Evolutionary conservation across 2,329 filamentous ascomycete species (phyloP), one percentile per base, ranked within the genome.

Genomic region (Alternaria hordeiaustralica): DNA sequence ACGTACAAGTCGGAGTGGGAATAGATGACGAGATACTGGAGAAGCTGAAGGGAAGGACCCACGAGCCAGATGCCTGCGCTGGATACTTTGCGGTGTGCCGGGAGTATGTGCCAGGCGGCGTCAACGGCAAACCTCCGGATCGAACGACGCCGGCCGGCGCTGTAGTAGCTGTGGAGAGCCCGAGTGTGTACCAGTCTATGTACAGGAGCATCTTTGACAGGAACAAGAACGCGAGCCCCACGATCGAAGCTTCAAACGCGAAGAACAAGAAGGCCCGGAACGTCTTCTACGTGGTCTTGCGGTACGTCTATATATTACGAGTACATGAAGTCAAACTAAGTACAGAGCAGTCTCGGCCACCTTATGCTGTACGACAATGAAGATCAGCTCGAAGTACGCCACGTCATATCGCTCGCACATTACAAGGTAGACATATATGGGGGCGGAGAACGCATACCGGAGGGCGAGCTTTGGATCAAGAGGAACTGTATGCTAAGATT

Each of bases 171-270:
- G 85, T 91, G 45, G 91, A 94, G 60, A 97, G 93, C 75, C 94
- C 92, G 60, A 97, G 95, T 78, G 95, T 99, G 41, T 98, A 98
- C 80, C 96, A 98, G 86, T 92, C 92, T 79, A 97, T 99, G 93
- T 99, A 99, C 82, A 87, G 94, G 77, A 97, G 92, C 79, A 91
- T 99, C 65, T 98, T 99, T 78, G 94, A 97, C 72, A 88, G 95
- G 33, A 80, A 78, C 67, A 83, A 80, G 74, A 94, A 91, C 74
- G 85, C 84, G 67, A 80, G 81, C 18, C 85, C 87, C 4, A 85
- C 83, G 3, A 81, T 88, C 41, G 87, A 88, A 51, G 82, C 82
- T 7, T 78, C 81, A 13, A 88, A 85, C 68, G 80, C 79, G 36
- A 86, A 84, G 72, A 81, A 79, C 47, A 89, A 85, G 77, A 87